Conservation (phyloP, 164 flowering plant species). For the Taxillus chinensis region DNA sequence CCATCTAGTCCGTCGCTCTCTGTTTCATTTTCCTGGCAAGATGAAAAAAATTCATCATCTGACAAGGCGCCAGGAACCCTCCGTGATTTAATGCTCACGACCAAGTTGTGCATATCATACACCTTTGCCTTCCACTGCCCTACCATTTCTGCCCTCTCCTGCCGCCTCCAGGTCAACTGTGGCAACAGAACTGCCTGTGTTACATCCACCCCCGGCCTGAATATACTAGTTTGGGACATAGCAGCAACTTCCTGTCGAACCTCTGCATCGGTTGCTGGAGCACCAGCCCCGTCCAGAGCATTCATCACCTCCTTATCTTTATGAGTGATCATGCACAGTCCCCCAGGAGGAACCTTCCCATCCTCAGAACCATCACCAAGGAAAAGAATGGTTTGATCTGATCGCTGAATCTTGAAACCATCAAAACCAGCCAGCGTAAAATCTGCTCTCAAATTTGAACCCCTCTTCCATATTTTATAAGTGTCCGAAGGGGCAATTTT, state of each 20-base stretch:
- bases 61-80: constrained; percentile 83
- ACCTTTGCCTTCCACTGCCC: constrained; percentile 80
- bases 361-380: constrained; percentile 92
- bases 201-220: constrained; percentile 91
- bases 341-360: constrained; percentile 62
- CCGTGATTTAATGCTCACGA: constrained; percentile 81
- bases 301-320: constrained; percentile 80
- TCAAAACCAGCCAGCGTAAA: constrained; percentile 93
- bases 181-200: constrained; percentile 82
- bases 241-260: constrained; percentile 65
- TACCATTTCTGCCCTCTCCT: constrained; percentile 69
- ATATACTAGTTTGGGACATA: constrained; percentile 83
- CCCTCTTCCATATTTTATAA: constrained; percentile 83
- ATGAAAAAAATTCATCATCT: constrained; percentile 63
- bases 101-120: constrained; percentile 87
- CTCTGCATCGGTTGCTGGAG: constrained; percentile 63
- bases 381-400: constrained; percentile 77
- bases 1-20: constrained; percentile 56
- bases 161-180: constrained; percentile 78
- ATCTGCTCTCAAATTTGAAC: constrained; percentile 80
- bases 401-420: constrained; percentile 74
- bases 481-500: constrained; percentile 90
- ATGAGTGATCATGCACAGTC: constrained; percentile 67
- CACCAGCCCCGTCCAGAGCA: constrained; percentile 86
- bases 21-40: constrained; percentile 55